These are phyloP conservation scores for Aspergillus conjunctus DNA, from an alignment of 495 filamentous ascomycete species.

Conservation along the genomic window DNA sequence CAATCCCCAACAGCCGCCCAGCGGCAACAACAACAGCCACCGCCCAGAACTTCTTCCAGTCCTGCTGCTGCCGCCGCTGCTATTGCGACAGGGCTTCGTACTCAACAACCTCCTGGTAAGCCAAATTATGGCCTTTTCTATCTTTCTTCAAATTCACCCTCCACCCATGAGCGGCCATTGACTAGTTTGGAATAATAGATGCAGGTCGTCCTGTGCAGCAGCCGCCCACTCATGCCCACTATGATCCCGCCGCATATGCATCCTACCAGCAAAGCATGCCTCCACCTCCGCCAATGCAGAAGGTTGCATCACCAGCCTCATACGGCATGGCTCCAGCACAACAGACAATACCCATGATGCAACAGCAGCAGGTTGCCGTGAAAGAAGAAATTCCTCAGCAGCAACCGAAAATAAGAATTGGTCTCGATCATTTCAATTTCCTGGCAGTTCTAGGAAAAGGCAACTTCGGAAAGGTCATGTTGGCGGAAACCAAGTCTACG, in stretches of 20 bases:
- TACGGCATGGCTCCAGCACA: slow-evolving; percentile 47
- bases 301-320: slow-evolving; percentile 25
- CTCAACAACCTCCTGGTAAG: slow-evolving; percentile 42
- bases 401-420: slow-evolving; percentile 77
- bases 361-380: slow-evolving; percentile 34
- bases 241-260: slow-evolving; percentile 74
- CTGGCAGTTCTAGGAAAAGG: slow-evolving; percentile 97
- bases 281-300: slow-evolving; percentile 34
- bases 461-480: slow-evolving; percentile 99
- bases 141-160: slow-evolving; percentile 1
- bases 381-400: slow-evolving; percentile 58
- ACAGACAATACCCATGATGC: slow-evolving; percentile 38
- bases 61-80: slow-evolving; percentile 39
- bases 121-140: slow-evolving; percentile 3
- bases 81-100: slow-evolving; percentile 36
- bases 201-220: slow-evolving; percentile 44
- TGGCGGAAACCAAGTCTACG: slow-evolving; percentile 91
- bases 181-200: slow-evolving; percentile 26
- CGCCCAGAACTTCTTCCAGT: slow-evolving; percentile 39
- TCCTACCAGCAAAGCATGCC: slow-evolving; percentile 52
- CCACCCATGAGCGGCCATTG: slow-evolving; percentile 14
- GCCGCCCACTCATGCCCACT: slow-evolving; percentile 62
- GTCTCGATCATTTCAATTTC: slow-evolving; percentile 99
- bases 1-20: slow-evolving; percentile 45
- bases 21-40: slow-evolving; percentile 40